These are phyloP conservation scores for Phialophora expanda DNA, from an alignment of 2,329 filamentous ascomycete genomes.

Conservation along the genomic window DNA sequence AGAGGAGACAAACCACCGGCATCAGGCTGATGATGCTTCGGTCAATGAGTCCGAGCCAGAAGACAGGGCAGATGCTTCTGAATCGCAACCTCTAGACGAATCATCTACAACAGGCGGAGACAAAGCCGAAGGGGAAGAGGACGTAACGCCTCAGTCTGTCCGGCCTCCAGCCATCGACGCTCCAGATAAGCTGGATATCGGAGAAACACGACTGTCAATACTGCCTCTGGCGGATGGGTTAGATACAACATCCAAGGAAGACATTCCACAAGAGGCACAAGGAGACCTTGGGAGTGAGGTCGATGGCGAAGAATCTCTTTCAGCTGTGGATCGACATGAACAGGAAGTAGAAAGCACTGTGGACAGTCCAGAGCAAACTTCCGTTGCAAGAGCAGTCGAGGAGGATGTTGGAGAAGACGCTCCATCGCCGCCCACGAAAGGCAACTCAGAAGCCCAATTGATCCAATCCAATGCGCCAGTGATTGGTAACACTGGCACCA, in stretches of 20 bases:
- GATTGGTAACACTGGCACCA: background rate
- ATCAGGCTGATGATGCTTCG: background rate
- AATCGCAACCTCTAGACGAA: background rate
- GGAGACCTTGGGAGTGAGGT: background rate
- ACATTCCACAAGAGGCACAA: background rate
- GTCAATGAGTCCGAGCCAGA: background rate
- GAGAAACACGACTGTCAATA: background rate
- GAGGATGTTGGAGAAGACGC: background rate
- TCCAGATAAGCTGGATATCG: background rate
- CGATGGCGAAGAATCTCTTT: background rate
- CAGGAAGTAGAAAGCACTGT: background rate
- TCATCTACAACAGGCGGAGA: background rate
- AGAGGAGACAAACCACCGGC: slow-evolving; percentile 1
- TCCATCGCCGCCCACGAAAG: background rate
- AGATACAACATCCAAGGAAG: slow-evolving; percentile 2
- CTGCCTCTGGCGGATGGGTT: background rate
- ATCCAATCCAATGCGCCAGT: background rate
- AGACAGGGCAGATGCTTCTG: background rate
- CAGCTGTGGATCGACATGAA: background rate
- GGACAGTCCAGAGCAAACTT: background rate
- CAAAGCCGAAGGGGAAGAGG: background rate
- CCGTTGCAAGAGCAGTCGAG: background rate
- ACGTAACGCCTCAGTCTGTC: background rate
- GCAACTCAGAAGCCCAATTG: background rate
- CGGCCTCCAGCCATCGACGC: background rate